Conservation (phyloP, 768 basidiomycete genomes). For the Gymnopilus dilepis region DNA sequence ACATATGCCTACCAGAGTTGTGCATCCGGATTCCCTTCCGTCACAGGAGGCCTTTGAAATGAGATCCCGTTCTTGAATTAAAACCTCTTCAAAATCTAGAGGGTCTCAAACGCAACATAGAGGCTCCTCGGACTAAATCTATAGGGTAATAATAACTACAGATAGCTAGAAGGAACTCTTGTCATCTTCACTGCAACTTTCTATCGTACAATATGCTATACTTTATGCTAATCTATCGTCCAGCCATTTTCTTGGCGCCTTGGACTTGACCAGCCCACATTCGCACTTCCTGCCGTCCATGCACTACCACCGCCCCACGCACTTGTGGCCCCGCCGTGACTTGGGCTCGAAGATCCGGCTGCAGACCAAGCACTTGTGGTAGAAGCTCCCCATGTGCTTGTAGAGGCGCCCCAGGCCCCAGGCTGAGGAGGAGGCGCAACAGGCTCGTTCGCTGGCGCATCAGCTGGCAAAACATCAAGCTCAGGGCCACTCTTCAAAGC, state of each 20-base stretch:
- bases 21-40: slow-evolving; percentile 20
- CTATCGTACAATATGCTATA: background rate
- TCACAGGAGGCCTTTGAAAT: slow-evolving; percentile 39
- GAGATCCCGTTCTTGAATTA: slow-evolving; percentile 32
- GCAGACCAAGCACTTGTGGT: slow-evolving; percentile 28
- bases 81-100: background rate
- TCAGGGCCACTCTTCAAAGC: slow-evolving; percentile 72
- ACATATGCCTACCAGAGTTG: slow-evolving; percentile 13
- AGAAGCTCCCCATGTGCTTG: slow-evolving; percentile 26
- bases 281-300: slow-evolving; percentile 33
- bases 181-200: background rate
- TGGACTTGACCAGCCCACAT: slow-evolving; percentile 56
- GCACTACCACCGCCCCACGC: slow-evolving; percentile 24
- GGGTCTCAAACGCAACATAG: background rate
- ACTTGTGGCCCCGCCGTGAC: slow-evolving; percentile 29
- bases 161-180: background rate
- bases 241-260: slow-evolving; percentile 58
- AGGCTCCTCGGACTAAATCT: background rate
- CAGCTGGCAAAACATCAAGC: slow-evolving; percentile 52
- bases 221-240: slow-evolving; percentile 32
- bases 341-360: slow-evolving; percentile 28
- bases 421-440: slow-evolving; percentile 6
- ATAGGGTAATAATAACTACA: background rate
- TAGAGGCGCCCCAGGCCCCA: slow-evolving; percentile 31
- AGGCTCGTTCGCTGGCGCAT: slow-evolving; percentile 42